phyloP scores from a whole-genome alignment of 495 filamentous ascomycete species.

The Ramalina peruviana region DNA sequence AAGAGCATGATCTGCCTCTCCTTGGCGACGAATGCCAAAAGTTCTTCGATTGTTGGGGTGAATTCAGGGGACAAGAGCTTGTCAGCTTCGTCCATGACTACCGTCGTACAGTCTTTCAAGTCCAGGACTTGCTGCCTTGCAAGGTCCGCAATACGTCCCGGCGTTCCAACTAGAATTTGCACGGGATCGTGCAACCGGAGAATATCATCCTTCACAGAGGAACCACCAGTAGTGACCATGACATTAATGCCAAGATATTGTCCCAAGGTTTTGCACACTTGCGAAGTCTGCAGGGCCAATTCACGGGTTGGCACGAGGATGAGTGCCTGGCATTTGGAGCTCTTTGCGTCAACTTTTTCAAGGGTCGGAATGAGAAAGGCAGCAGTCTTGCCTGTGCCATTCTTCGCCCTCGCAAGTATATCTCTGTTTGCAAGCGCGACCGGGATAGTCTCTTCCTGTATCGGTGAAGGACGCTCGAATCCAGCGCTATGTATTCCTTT shows the following conservation, averaged over 20 bases:
- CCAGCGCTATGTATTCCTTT: conserved; percentile 99
- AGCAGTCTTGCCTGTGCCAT: conserved; percentile 95
- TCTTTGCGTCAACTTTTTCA: conserved; percentile 90
- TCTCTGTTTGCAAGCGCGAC: conserved; percentile 91
- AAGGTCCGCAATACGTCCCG: conserved; percentile 86
- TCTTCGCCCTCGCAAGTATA: conserved; percentile 92
- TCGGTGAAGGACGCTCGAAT: conserved; percentile 96
- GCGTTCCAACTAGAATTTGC: conserved; percentile 95
- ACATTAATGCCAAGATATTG: conserved; percentile 96
- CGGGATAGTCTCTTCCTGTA: conserved; percentile 97
- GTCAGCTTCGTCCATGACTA: conserved; percentile 98
- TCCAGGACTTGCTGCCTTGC: conserved; percentile 92
- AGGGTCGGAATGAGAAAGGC: conserved; percentile 95
- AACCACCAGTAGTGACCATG: conserved; percentile 97
- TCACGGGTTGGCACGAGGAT: conserved; percentile 95
- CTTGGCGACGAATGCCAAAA: conserved; percentile 84
- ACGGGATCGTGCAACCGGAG: conserved; percentile 86
- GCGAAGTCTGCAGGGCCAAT: conserved; percentile 95
- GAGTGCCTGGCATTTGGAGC: conserved; percentile 84
- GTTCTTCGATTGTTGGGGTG: conserved; percentile 90
- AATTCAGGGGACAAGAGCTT: conserved; percentile 95
- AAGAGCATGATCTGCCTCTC: conserved; percentile 98
- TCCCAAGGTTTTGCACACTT: conserved; percentile 95
- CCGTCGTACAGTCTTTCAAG: conserved; percentile 89
- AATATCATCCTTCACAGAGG: conserved; percentile 89